Base-by-base conservation (phyloP, 108 stramenopile genomes). In the Nannochloropsis salina region DNA sequence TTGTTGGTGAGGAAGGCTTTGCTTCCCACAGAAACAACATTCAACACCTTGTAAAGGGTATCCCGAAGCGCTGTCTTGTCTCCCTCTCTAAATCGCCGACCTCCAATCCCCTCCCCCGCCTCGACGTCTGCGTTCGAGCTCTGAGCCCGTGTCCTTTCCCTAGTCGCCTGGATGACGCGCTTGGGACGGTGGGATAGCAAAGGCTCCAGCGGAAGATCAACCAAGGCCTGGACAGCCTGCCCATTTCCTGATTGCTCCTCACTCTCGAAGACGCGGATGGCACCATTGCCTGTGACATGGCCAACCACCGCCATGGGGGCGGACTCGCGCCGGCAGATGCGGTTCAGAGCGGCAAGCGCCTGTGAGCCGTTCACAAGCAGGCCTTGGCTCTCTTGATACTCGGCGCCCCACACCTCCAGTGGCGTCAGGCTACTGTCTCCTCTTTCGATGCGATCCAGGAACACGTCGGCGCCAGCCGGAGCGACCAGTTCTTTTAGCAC, bases 1-100 rank as follows among this genome's bases (percentile, higher is more conserved):
- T 99, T 99, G 94, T 97, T 97, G 31, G 97, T 97, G 9, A 99
- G 92, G 93, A 99, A 99, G 82, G 97, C 95, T 92, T 99, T 99
- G 15, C 96, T 97, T 22, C 99, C 97, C 42, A 99, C 97, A 31
- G n/a, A n/a, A 43, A 98, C 90, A 21, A 98, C 91, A 45, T 97
- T 94, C 80, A 98, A 91, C 11, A 99, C 97, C 45, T 96, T 93
- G 84, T 95, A 93, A 42, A 97, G 83, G 9, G 92, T 91, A 40
- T 44, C 86, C 41, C 41, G 42, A 9, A 44, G 44, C 80, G 95
- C 61, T n/a, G n/a, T 74, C 15, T 15, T n/a, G n/a, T 15, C 61
- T n/a, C n/a, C n/a, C 61, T 74, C 61, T 15, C 15, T 74, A n/a
- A 1, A 1, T 15, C 61, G 20, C 61, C 61, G 15, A 15, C 20